These are phyloP conservation scores for Aspergillus sp. DNA, from an alignment of 2,329 filamentous ascomycete genomes.

Conservation along the genomic window DNA sequence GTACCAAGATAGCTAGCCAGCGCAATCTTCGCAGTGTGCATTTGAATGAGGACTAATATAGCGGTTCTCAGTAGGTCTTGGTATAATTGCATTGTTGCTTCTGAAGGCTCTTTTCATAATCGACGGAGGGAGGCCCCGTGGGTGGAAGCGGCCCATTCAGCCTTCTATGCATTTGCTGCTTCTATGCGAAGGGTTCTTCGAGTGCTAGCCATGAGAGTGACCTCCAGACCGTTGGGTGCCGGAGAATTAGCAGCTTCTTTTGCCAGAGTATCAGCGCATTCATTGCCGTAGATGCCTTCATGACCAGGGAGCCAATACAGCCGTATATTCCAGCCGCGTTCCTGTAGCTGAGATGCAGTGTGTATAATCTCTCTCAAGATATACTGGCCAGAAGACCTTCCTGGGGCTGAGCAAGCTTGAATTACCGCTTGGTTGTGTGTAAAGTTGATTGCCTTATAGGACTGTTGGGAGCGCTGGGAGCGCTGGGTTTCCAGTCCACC, in stretches of 20 bases:
- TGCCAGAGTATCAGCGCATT: not conserved
- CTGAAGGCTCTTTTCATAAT: not conserved
- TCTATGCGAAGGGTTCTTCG: not conserved
- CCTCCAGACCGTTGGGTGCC: no score
- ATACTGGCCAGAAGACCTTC: slow-evolving; percentile 22
- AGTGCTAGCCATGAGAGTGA: no score
- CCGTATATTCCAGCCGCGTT: not conserved
- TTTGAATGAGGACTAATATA: not conserved
- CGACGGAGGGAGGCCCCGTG: not conserved
- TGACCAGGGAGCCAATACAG: not conserved
- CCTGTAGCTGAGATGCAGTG: slow-evolving; percentile 3
- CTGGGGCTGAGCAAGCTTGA: slow-evolving; percentile 19
- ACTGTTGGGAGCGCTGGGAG: not conserved
- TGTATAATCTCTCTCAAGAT: slow-evolving; percentile 7
- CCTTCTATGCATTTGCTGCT: not conserved
- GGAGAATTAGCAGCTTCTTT: no score
- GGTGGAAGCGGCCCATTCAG: not conserved
- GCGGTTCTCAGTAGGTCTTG: not conserved
- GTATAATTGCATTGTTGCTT: not conserved
- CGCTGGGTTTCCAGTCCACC: not conserved
- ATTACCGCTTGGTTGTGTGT: slow-evolving; percentile 28
- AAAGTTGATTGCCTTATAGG: slow-evolving; percentile 13
- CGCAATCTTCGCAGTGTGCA: not conserved
- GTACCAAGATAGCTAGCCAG: not conserved
- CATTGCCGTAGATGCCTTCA: not conserved